Conservation (phyloP, 768 basidiomycete species). For the Kwoniella europaea region DNA sequence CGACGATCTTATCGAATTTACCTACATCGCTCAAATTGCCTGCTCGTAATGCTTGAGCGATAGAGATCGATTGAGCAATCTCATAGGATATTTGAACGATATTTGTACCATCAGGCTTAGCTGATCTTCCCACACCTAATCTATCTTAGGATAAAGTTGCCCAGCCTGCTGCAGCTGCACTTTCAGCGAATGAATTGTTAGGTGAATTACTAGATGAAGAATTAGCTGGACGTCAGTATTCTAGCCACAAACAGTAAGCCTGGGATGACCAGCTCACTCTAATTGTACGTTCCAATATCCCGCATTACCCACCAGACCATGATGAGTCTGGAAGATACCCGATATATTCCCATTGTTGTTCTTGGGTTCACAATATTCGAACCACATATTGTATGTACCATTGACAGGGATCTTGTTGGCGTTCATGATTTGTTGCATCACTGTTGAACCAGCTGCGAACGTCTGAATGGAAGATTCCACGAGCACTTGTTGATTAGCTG, state of each 20-base stretch:
- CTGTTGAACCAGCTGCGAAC: constrained; percentile 27
- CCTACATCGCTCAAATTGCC: constrained; percentile 29
- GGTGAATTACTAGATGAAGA: constrained; percentile 12
- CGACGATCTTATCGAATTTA: constrained; percentile 34
- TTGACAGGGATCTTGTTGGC: constrained; percentile 30
- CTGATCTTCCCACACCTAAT: constrained; percentile 44
- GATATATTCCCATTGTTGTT: constrained; percentile 15
- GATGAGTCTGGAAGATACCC: constrained; percentile 39
- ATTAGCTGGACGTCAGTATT: no score
- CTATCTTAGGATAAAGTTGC: constrained; percentile 49
- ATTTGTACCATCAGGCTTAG: constrained; percentile 44
- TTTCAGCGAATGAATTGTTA: constrained; percentile 42
- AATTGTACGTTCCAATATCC: constrained; percentile 43
- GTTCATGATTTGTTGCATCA: constrained; percentile 23
- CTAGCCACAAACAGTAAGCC: neutral
- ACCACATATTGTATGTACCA: constrained; percentile 39
- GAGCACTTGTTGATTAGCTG: constrained; percentile 38
- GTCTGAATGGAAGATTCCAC: constrained; percentile 20
- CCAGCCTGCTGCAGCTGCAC: constrained; percentile 37
- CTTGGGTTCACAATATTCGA: constrained; percentile 45
- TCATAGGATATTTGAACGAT: constrained; percentile 45
- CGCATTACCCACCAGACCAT: constrained; percentile 39
- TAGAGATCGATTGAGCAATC: constrained; percentile 39
- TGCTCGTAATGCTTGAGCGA: constrained; percentile 32
- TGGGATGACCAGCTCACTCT: constrained; percentile 18